Base-by-base conservation (phyloP, 441 rosid genomes). In the Populus hybrid region DNA sequence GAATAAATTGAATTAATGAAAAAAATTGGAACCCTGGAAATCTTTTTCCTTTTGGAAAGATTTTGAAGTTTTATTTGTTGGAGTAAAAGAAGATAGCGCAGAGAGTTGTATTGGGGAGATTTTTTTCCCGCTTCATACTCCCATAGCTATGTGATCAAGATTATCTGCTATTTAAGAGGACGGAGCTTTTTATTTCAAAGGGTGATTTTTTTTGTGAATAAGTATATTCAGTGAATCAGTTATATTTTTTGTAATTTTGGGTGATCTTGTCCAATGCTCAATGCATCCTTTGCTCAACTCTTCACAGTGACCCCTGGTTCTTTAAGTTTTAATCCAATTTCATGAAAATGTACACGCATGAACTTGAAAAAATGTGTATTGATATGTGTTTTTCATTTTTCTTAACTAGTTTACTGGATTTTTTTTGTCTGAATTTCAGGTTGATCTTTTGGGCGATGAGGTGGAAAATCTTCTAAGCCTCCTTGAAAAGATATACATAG, bases 401-500 rank as follows among this genome's bases (percentile, higher is more conserved):
- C 42, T 32, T 23, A 26, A 23, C 28, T 65, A 36, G 36, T 74
- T 70, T 11, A 65, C 70, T 54, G 64, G 23, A 61, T 72, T 76
- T 73, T 67, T 42, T 67, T 65, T 75, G 34, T 32, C 76, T 83
- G 72, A 54, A 75, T 73, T 83, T 80, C 84, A 97, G 99, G 99
- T 97, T 76, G 99, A 97, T 86, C 92, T 93, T 78, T 85, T 97
- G 72, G 99, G 97, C 16, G 97, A 97, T 79, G 92, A 95, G 83
- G 99, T 95, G 84, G 99, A 95, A 72, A 67, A 86, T 54, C 93
- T 89, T 74, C 79, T 86, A 74, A 73, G 93, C 80, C 94, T 93
- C 78, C 99, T 93, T 50, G 97, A 92, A 88, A 97, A 95, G 82
- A 92, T 97, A 76, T 95, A 97, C 83, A 92, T 95, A 72, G 99